Conservation (phyloP, 2,329 filamentous ascomycete genomes). For the Aspergillus uvarum region DNA sequence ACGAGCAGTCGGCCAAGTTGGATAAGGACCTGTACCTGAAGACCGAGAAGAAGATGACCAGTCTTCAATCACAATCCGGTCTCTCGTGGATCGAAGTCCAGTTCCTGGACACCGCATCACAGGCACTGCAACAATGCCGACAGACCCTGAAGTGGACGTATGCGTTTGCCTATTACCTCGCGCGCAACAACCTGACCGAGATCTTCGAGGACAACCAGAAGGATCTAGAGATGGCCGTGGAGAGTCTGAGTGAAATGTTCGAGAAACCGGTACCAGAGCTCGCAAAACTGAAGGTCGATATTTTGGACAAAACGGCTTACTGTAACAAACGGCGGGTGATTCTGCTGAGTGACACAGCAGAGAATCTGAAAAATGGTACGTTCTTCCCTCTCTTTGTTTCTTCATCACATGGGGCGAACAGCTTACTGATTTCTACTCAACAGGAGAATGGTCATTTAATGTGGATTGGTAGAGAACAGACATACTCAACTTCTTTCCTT, state of each 20-base stretch:
- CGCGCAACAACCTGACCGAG: constrained; percentile 88
- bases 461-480: constrained; percentile 37
- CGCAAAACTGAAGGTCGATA: constrained; percentile 85
- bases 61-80: constrained; percentile 86
- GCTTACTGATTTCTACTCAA: neutral
- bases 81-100: constrained; percentile 99
- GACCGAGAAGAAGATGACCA: constrained; percentile 99
- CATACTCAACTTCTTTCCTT: neutral
- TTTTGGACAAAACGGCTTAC: constrained; percentile 97
- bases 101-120: constrained; percentile 88
- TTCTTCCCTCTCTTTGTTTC: constrained; percentile 17
- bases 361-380: constrained; percentile 84
- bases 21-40: constrained; percentile 95
- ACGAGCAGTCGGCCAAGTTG: constrained; percentile 94
- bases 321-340: constrained; percentile 92
- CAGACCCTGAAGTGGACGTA: constrained; percentile 99
- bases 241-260: constrained; percentile 98
- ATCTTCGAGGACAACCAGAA: constrained; percentile 99
- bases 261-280: constrained; percentile 92
- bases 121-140: constrained; percentile 92
- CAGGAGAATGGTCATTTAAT: constrained; percentile 50
- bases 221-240: constrained; percentile 94
- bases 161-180: constrained; percentile 96
- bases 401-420: neutral
- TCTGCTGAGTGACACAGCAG: constrained; percentile 84